Evolutionary conservation across 1,284 basidiomycete genomes (phyloP).

Genomic region (Fomitopsis pinicola): DNA sequence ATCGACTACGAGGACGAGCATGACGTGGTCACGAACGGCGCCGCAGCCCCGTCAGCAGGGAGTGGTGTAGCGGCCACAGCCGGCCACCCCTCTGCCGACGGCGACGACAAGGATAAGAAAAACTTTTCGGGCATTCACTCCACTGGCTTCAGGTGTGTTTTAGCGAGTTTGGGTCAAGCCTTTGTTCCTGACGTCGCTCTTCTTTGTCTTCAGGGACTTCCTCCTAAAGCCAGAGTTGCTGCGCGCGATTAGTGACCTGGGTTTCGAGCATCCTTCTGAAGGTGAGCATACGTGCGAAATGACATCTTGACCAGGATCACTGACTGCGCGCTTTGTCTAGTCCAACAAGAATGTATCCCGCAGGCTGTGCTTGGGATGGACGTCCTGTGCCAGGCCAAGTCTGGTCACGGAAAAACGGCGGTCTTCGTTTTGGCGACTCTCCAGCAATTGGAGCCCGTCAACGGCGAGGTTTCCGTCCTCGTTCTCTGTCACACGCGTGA

Average conservation of each 20-base stretch:
- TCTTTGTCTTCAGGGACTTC: constrained; percentile 69
- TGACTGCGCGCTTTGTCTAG: constrained; percentile 38
- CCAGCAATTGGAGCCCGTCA: constrained; percentile 97
- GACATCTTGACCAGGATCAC: background rate
- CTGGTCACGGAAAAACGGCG: constrained; percentile 99
- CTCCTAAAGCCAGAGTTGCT: constrained; percentile 95
- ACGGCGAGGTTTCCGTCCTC: constrained; percentile 96
- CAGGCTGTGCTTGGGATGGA: constrained; percentile 99
- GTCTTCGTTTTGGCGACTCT: constrained; percentile 98
- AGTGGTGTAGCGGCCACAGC: constrained; percentile 44
- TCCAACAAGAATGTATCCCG: constrained; percentile 99
- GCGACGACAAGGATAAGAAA: constrained; percentile 88
- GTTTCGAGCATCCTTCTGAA: constrained; percentile 99
- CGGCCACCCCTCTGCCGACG: constrained; percentile 45
- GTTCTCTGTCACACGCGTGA: constrained; percentile 99
- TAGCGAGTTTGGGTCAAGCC: background rate
- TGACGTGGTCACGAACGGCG: constrained; percentile 70
- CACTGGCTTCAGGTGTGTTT: constrained; percentile 82
- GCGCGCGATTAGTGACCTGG: constrained; percentile 96
- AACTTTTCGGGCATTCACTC: constrained; percentile 98
- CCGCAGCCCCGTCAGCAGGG: constrained; percentile 39
- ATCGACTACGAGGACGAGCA: constrained; percentile 96
- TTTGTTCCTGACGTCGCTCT: constrained; percentile 14
- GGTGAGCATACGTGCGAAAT: constrained; percentile 46
- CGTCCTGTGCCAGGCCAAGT: constrained; percentile 99